Percentiles rank a stretch among this genome's conserved stretches.
Evolutionary conservation across 1,139 yeast genomes (phyloP).

Genomic region (Yarrowia galli): DNA sequence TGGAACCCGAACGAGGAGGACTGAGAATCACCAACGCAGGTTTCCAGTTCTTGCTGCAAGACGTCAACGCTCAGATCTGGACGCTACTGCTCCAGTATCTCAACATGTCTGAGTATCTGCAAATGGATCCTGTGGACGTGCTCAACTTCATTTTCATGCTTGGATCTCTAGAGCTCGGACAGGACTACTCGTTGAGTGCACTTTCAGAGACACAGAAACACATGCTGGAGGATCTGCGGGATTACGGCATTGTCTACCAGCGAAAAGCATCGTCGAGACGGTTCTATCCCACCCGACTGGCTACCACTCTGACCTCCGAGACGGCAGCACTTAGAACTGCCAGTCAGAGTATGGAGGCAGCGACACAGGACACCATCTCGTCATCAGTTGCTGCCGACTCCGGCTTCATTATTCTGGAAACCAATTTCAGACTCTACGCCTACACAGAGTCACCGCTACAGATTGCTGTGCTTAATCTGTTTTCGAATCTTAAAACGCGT

Average conservation of each 20-base stretch:
- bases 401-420: conserved; percentile 78
- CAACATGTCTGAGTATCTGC: conserved; percentile 78
- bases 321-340: conserved; percentile 51
- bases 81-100: conserved; percentile 84
- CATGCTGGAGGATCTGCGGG: conserved; percentile 88
- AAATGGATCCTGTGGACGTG: conserved; percentile 97
- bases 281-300: conserved; percentile 89
- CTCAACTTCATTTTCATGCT: conserved; percentile 89
- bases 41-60: conserved; percentile 90
- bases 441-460: conserved; percentile 95
- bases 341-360: conserved; percentile 48
- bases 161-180: conserved; percentile 91
- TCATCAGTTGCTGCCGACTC: conserved; percentile 27
- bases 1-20: conserved; percentile 60
- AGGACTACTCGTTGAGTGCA: conserved; percentile 75
- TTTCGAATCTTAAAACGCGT: conserved; percentile 82
- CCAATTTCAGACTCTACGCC: conserved; percentile 91
- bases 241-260: conserved; percentile 90
- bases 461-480: conserved; percentile 87
- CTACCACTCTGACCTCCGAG: conserved; percentile 90
- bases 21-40: conserved; percentile 88
- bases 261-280: conserved; percentile 64
- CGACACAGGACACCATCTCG: conserved; percentile 42
- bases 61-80: conserved; percentile 95
- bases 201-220: conserved; percentile 81